These are phyloP conservation scores for Chytriomyces sp. DNA, from an alignment of 192 early-diverging fungal genomes.

Conservation along the genomic window DNA sequence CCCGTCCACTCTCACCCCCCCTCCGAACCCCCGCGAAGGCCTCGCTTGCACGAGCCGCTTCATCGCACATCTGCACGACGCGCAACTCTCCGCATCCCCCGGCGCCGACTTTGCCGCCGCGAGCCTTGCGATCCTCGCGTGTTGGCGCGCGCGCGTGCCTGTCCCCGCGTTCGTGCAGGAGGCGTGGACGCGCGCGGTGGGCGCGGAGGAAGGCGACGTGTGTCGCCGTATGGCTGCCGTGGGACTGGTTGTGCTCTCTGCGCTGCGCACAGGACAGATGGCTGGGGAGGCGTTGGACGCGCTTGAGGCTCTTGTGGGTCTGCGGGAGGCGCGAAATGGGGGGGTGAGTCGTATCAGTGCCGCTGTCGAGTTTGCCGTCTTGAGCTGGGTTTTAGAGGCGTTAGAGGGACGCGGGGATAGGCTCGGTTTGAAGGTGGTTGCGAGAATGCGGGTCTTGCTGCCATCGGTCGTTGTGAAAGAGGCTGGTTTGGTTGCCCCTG, in stretches of 20 bases:
- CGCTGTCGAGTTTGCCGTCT: slow-evolving; percentile 10
- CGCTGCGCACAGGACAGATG: background rate
- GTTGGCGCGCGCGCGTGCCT: background rate
- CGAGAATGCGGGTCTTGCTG: slow-evolving; percentile 12
- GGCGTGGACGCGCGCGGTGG: background rate
- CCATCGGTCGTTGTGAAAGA: background rate
- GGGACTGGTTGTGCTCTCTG: background rate
- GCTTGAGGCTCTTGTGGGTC: background rate
- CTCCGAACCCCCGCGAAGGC: background rate
- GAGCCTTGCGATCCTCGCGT: slow-evolving; percentile 8
- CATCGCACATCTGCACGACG: background rate
- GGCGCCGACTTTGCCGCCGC: background rate
- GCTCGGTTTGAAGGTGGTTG: background rate
- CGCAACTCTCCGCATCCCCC: background rate
- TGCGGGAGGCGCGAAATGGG: background rate
- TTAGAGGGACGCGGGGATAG: background rate
- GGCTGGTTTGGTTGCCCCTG: background rate
- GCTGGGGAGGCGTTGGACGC: background rate
- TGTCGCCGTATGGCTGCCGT: background rate
- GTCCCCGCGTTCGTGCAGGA: background rate
- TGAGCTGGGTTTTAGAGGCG: slow-evolving; percentile 10
- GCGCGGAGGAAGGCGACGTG: background rate
- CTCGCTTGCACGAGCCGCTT: background rate
- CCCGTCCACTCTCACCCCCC: background rate
- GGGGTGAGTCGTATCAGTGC: background rate